Conservation (phyloP, 306 rosid genomes). For the Sicyos baderoa region DNA sequence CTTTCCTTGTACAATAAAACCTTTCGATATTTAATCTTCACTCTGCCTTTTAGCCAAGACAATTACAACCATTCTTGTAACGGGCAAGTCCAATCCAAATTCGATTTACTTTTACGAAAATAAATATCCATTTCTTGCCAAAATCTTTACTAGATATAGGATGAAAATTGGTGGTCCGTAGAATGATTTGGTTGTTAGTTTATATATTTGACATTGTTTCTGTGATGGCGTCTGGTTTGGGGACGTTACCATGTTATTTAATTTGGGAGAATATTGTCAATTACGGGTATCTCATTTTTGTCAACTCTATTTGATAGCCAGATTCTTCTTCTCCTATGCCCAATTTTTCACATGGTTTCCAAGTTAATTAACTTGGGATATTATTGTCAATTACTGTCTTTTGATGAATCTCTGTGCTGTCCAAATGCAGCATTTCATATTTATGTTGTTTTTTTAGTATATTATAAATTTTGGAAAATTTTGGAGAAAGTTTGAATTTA, state of each 20-base stretch:
- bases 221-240: background rate
- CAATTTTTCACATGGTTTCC: too few species aligned
- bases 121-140: constrained; percentile 4
- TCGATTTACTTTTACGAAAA: background rate
- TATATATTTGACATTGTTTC: background rate
- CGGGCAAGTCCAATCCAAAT: background rate
- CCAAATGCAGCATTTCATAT: background rate
- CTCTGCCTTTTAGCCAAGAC: background rate
- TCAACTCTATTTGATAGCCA: constrained; percentile 1
- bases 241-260: constrained; percentile 4
- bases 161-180: background rate
- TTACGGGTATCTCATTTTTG: constrained; percentile 7
- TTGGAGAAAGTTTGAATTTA: too few species aligned
- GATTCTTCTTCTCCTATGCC: background rate
- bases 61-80: constrained; percentile 8
- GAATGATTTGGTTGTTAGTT: background rate
- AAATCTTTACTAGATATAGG: background rate
- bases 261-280: background rate
- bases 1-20: constrained; percentile 3
- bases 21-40: background rate
- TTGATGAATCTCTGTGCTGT: background rate
- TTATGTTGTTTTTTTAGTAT: background rate
- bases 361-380: background rate
- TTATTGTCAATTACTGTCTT: background rate
- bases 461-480: too few species aligned